A percentile compares a stretch with the other conserved stretches of the same genome.
Conservation (phyloP, 176 grass and related monocot species). For the Secale cereale region DNA sequence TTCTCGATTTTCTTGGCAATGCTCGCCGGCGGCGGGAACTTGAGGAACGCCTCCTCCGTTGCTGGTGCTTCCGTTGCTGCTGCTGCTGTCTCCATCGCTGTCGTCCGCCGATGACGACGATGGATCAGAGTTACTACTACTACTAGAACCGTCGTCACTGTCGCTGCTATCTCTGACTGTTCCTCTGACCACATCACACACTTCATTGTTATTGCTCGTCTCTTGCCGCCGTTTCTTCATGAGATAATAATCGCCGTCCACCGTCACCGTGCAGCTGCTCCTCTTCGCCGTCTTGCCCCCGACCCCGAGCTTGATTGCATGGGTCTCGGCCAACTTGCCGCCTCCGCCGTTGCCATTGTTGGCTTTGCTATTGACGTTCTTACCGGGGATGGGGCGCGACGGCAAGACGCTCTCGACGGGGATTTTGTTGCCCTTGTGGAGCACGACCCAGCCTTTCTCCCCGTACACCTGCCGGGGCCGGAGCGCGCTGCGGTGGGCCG, state of each 20-base stretch:
- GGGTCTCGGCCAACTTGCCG: neutral
- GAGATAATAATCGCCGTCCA: neutral
- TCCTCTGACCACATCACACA: neutral
- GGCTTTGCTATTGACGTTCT: neutral
- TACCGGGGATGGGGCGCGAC: neutral
- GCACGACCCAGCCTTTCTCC: slow-evolving; percentile 39
- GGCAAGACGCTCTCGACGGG: neutral
- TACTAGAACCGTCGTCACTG: neutral
- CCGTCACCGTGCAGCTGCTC: neutral
- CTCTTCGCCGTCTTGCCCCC: slow-evolving; percentile 2
- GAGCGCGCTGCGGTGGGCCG: neutral
- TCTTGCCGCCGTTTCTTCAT: neutral
- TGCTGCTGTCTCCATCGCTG: neutral
- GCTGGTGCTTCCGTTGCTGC: neutral
- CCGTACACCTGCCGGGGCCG: slow-evolving; percentile 20
- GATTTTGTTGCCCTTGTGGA: slow-evolving; percentile 34
- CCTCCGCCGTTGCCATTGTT: neutral
- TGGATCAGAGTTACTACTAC: slow-evolving; percentile 14
- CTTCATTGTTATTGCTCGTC: neutral
- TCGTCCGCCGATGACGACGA: slow-evolving; percentile 29
- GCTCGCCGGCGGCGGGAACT: neutral
- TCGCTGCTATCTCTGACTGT: neutral
- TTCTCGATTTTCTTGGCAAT: neutral
- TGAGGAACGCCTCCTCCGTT: neutral
- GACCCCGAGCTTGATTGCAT: neutral